phyloP scores from a whole-genome alignment of 2,329 filamentous ascomycete species.

The Aspergillus sp. region DNA sequence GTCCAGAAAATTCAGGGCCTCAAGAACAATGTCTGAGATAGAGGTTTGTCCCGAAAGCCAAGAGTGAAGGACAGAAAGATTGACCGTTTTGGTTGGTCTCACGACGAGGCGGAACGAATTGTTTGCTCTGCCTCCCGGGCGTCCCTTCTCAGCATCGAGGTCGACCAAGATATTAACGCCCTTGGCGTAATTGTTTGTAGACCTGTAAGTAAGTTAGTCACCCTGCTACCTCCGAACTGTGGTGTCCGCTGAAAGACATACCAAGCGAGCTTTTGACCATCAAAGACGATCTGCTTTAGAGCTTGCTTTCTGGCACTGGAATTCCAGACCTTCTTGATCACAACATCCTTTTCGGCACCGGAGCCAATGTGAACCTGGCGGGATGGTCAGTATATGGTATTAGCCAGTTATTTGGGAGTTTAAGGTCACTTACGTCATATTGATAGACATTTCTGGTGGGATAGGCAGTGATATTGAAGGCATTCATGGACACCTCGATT shows the following conservation, averaged over 20 bases:
- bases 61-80: slow-evolving; percentile 61
- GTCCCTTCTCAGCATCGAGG: slow-evolving; percentile 64
- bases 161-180: slow-evolving; percentile 63
- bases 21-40: slow-evolving; percentile 67
- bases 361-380: slow-evolving; percentile 64
- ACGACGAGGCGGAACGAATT: slow-evolving; percentile 63
- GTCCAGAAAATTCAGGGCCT: slow-evolving; percentile 79
- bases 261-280: slow-evolving; percentile 87
- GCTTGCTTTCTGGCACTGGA: slow-evolving; percentile 61
- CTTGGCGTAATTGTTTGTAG: slow-evolving; percentile 31
- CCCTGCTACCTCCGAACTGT: slow-evolving; percentile 31
- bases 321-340: slow-evolving; percentile 75
- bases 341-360: slow-evolving; percentile 60
- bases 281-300: slow-evolving; percentile 65
- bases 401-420: background rate
- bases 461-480: slow-evolving; percentile 65
- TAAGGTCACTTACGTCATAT: slow-evolving; percentile 68
- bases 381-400: slow-evolving; percentile 10
- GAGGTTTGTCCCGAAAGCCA: slow-evolving; percentile 63
- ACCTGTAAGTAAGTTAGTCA: slow-evolving; percentile 30
- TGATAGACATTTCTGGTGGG: slow-evolving; percentile 67
- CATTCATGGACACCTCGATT: slow-evolving; percentile 64
- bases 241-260: slow-evolving; percentile 35
- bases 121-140: slow-evolving; percentile 32
- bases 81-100: slow-evolving; percentile 63